These are phyloP conservation scores for Tirmania nivea DNA, from an alignment of 495 filamentous ascomycete genomes.

Conservation along the genomic window DNA sequence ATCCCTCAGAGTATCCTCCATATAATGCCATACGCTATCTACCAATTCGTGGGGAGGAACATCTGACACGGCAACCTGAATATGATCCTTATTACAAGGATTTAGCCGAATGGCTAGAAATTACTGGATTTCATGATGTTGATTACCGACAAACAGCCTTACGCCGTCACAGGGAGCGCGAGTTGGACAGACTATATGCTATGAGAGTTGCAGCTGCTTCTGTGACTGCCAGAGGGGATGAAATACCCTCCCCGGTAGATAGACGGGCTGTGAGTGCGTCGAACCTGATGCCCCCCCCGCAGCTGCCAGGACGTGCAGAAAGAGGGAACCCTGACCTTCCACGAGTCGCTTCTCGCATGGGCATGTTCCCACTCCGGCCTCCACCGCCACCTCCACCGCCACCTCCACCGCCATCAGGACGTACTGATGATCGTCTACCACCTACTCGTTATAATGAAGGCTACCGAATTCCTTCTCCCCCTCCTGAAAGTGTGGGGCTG, in stretches of 20 bases:
- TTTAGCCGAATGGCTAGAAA: conserved; percentile 36
- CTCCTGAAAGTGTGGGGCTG: conserved; percentile 8
- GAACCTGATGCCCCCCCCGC: too few species aligned
- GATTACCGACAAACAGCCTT: conserved; percentile 28
- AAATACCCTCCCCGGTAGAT: background rate
- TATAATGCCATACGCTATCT: conserved; percentile 16
- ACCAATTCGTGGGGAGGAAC: background rate
- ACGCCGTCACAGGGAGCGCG: conserved; percentile 22
- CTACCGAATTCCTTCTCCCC: conserved; percentile 8
- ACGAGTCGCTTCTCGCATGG: too few species aligned
- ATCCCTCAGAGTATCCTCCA: conserved; percentile 13
- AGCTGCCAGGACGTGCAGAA: too few species aligned
- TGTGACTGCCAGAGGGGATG: background rate
- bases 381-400: too few species aligned
- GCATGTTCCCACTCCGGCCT: too few species aligned
- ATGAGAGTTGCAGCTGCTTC: background rate
- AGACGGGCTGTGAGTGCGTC: background rate
- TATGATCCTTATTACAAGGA: conserved; percentile 25
- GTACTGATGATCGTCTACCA: background rate
- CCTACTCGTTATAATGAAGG: conserved; percentile 10
- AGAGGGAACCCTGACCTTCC: too few species aligned
- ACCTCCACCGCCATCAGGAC: too few species aligned
- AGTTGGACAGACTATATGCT: background rate
- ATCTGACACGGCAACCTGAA: conserved; percentile 12
- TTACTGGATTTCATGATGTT: conserved; percentile 36